Base-by-base conservation (phyloP, 73 alveolate species). In the Paramecium caudatum region DNA sequence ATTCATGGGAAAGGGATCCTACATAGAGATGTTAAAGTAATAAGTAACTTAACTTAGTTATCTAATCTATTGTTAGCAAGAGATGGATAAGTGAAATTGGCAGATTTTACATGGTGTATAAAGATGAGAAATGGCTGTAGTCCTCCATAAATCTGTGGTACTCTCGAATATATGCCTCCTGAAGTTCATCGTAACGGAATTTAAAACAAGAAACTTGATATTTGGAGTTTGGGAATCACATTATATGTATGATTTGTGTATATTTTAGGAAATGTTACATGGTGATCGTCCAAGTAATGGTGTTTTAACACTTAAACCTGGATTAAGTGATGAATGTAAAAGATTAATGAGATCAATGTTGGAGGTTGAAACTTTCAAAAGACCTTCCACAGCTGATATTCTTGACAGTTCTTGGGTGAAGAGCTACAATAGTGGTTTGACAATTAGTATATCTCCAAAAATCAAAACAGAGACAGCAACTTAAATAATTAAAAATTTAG, bases 141-240 rank as follows among this genome's bases (percentile, higher is more conserved):
- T 25, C n/a, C 25, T 16, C 47, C 84, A 0, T 32, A 37, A 34
- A 32, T 68, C 10, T 68, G 84, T 68, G 84, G 84, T 34, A 68
- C 84, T 32, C n/a, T 68, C 19, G 84, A 68, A 12, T 68, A 68
- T 16, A 68, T 68, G 84, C 84, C 84, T 8, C 84, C 84, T 3
- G 84, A 68, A 68, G 84, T 68, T 6, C 17, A 10, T 33, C 34
- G 21, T 23, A 68, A 13, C n/a, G 7, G 33, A 16, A 68, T 32
- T 68, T n/a, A 68, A 34, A 34, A 10, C 27, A 32, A 68, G 36
- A 68, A 68, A 36, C 4, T 68, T 3, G 84, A 68, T 68, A 32
- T 68, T n/a, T 68, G 84, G 84, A 34, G 61, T 34, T 68, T 68
- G 34, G 84, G 84, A 34, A 37, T 68, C 3, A 49, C 34, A 25